phyloP scores from a whole-genome alignment of 1,284 basidiomycete species.

The Wallemia mellicola region DNA sequence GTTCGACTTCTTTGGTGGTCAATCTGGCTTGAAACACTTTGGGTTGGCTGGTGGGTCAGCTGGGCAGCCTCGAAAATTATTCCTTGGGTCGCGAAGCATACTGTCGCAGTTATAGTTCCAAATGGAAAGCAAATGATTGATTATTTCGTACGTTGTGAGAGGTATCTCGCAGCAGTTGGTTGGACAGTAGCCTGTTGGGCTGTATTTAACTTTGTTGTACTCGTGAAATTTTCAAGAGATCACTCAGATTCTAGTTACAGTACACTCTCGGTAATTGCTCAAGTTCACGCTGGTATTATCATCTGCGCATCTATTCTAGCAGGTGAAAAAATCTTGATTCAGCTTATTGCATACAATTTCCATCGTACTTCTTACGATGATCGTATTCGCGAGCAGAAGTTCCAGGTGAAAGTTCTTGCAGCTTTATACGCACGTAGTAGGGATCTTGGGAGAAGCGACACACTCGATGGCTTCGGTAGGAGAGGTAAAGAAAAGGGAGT shows the following conservation, averaged over 20 bases:
- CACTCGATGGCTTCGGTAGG: slow-evolving; percentile 22
- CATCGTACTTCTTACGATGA: slow-evolving; percentile 67
- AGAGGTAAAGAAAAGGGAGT: slow-evolving; percentile 17
- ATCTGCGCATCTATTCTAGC: slow-evolving; percentile 40
- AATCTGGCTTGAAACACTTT: slow-evolving; percentile 47
- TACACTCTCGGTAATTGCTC: slow-evolving; percentile 25
- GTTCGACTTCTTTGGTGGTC: slow-evolving; percentile 53
- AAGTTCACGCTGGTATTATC: slow-evolving; percentile 42
- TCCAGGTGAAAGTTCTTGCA: slow-evolving; percentile 39
- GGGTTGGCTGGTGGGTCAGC: slow-evolving; percentile 61
- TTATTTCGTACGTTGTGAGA: slow-evolving; percentile 34
- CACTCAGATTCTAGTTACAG: slow-evolving; percentile 7
- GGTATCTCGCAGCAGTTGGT: slow-evolving; percentile 21
- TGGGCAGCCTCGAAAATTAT: slow-evolving; percentile 32
- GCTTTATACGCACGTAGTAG: slow-evolving; percentile 47
- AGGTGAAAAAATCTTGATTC: slow-evolving; percentile 59
- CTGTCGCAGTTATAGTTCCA: slow-evolving; percentile 40
- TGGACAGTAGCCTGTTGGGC: slow-evolving; percentile 11
- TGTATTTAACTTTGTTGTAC: slow-evolving; percentile 11
- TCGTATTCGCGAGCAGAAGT: slow-evolving; percentile 54
- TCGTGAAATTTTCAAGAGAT: slow-evolving; percentile 13
- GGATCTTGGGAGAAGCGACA: slow-evolving; percentile 36
- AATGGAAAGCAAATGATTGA: slow-evolving; percentile 40
- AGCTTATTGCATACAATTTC: slow-evolving; percentile 48
- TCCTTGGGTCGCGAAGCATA: slow-evolving; percentile 27